Base-by-base conservation (phyloP, 345 rosid species). In the Eucalyptus microcorys region DNA sequence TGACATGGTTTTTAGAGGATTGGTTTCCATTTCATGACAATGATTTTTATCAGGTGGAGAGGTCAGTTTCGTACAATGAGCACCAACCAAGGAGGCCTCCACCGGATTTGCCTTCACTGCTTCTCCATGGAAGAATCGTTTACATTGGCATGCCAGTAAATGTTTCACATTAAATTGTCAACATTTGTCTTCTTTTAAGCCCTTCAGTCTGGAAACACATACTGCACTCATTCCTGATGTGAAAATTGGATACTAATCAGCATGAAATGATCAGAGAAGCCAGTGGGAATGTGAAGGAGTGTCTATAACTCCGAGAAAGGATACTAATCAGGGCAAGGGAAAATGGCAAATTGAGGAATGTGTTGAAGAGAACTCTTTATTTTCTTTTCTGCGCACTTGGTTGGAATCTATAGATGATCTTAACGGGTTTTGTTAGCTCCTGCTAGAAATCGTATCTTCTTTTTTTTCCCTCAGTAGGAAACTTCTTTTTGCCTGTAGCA, bases 101-200 rank as follows among this genome's bases (percentile, higher is more conserved):
- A n/a, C 99, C 99, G 9, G 99, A 96, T 88, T 92, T 96, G 66
- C 97, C 98, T 2, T 96, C 99, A 15, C 90, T 95, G 93, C 96
- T 97, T 89, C 96, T 96, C 81, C 90, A 96, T 71, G 95, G 94
- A 22, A 94, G 99, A 87, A 95, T 96, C 5, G 97, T 97, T 87
- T 96, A 95, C 92, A 95, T 97, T 90, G 98, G 98, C 88, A 95
- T 96, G 97, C 99, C 98, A 55, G 99, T 97, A 89, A 92, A 95
- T 91, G 12, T n/a, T 10, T 55, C 52, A 88, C 10, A 17, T 71
- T 76, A 61, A 57, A 13, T 27, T 61, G 14, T 61, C 34, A 13
- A 13, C 34, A 61, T 61, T 30, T 61, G 34, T 61, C 17, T 30
- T 61, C 30, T 61, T 61, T 61, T 61, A 61, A 61, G 68, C 43